phyloP scores from a whole-genome alignment of 768 basidiomycete genomes.

The Phaffia australis region DNA sequence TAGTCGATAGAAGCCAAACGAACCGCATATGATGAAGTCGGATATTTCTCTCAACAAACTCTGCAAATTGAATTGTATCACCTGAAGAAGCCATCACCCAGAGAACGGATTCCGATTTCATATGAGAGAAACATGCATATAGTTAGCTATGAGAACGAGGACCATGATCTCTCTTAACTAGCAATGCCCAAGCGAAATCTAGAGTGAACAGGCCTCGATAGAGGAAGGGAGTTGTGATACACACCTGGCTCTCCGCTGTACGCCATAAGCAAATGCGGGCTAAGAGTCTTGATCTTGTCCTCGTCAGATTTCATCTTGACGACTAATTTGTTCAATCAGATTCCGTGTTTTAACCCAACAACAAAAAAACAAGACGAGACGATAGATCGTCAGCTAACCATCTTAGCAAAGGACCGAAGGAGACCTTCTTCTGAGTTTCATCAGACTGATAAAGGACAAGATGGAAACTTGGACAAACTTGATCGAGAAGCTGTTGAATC shows the following conservation, averaged over 20 bases:
- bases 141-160: slow-evolving; percentile 2
- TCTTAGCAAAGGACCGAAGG: background rate
- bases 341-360: no score
- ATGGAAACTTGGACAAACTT: slow-evolving; percentile 1
- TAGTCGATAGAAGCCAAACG: slow-evolving; percentile 23
- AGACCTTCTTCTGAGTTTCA: no score
- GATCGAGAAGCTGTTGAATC: slow-evolving; percentile 82
- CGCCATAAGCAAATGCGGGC: slow-evolving; percentile 86
- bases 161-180: background rate
- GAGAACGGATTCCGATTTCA: background rate
- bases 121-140: background rate
- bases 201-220: background rate
- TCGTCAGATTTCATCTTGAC: slow-evolving; percentile 95
- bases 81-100: slow-evolving; percentile 43
- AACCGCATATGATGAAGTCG: slow-evolving; percentile 86
- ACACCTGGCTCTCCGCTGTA: slow-evolving; percentile 86
- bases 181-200: background rate
- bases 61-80: slow-evolving; percentile 92
- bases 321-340: slow-evolving; percentile 40
- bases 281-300: slow-evolving; percentile 88
- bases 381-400: background rate
- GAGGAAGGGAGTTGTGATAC: slow-evolving; percentile 28
- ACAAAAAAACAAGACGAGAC: background rate
- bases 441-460: background rate
- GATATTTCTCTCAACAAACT: slow-evolving; percentile 90